Percentiles rank a stretch among this genome's conserved stretches.
phyloP scores from a whole-genome alignment of 73 alveolate species.

The Paramecium tetraurelia region DNA sequence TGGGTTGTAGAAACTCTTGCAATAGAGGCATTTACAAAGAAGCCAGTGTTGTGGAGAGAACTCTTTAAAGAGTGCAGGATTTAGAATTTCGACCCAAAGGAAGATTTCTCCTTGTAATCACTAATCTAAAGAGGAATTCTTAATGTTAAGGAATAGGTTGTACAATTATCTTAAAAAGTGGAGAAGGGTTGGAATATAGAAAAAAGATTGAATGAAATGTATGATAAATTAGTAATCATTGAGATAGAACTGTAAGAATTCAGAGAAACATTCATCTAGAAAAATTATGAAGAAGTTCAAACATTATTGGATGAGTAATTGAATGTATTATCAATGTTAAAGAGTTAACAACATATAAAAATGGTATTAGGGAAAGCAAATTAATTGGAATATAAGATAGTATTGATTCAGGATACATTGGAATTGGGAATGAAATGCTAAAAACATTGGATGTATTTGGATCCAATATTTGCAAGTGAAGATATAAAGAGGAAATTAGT shows the following conservation, averaged over 20 bases:
- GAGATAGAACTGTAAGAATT: background rate
- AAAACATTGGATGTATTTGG: constrained; percentile 33
- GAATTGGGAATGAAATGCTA: constrained; percentile 37
- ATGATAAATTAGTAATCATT: background rate
- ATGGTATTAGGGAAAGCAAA: constrained; percentile 30
- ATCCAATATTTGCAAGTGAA: constrained; percentile 32
- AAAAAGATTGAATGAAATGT: constrained; percentile 42
- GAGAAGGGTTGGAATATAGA: constrained; percentile 43
- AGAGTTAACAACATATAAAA: constrained; percentile 12
- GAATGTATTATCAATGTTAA: constrained; percentile 6
- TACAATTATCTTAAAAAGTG: background rate
- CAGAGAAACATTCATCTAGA: background rate
- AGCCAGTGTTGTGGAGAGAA: constrained; percentile 35
- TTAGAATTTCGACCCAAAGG: background rate
- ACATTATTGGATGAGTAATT: constrained; percentile 16
- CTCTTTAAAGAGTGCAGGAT: constrained; percentile 11
- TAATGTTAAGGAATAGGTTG: background rate
- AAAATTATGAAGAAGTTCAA: constrained; percentile 21
- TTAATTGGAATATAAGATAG: constrained; percentile 28
- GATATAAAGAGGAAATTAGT: background rate
- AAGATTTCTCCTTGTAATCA: background rate
- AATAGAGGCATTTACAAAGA: constrained; percentile 17
- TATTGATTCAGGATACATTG: constrained; percentile 3
- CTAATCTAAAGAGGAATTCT: constrained; percentile 2
- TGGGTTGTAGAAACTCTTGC: constrained; percentile 39